These are phyloP conservation scores for Manihot esculenta DNA, from an alignment of 441 rosid genomes.

Conservation along the genomic window DNA sequence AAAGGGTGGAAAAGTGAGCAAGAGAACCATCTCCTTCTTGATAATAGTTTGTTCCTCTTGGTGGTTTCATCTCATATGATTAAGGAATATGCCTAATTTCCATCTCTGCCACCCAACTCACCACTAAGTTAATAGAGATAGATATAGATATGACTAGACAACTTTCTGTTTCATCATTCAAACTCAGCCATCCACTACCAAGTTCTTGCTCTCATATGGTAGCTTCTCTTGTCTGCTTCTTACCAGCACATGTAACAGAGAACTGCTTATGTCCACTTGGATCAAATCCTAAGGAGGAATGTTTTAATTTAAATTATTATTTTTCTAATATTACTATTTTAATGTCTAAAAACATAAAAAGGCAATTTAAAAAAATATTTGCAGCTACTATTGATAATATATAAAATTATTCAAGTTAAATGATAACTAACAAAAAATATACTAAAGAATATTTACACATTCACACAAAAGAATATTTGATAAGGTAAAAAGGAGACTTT, in stretches of 20 bases:
- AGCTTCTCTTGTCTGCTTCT: conserved; percentile 1
- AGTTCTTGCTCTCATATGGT: neutral
- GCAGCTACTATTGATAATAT: too few relatives aligned
- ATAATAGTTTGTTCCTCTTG: neutral
- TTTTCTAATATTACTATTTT: too few relatives aligned
- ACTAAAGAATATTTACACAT: too few relatives aligned
- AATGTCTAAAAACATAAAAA: too few relatives aligned
- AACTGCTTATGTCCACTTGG: neutral
- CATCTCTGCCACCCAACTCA: neutral
- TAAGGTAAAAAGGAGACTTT: too few relatives aligned
- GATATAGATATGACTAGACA: conserved; percentile 8
- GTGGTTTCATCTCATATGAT: neutral
- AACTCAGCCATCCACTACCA: conserved; percentile 15
- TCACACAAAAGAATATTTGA: too few relatives aligned
- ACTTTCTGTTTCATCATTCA: neutral
- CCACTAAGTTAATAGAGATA: neutral
- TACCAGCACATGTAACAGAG: neutral
- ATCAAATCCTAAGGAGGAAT: too few relatives aligned
- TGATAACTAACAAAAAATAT: too few relatives aligned
- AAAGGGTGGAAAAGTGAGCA: neutral
- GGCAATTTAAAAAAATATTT: too few relatives aligned
- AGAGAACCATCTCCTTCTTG: neutral
- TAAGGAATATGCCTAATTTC: neutral
- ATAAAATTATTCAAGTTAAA: too few relatives aligned
- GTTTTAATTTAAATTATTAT: too few relatives aligned